Conservation (phyloP, 78 protist genomes). For the Bodo saltans region DNA sequence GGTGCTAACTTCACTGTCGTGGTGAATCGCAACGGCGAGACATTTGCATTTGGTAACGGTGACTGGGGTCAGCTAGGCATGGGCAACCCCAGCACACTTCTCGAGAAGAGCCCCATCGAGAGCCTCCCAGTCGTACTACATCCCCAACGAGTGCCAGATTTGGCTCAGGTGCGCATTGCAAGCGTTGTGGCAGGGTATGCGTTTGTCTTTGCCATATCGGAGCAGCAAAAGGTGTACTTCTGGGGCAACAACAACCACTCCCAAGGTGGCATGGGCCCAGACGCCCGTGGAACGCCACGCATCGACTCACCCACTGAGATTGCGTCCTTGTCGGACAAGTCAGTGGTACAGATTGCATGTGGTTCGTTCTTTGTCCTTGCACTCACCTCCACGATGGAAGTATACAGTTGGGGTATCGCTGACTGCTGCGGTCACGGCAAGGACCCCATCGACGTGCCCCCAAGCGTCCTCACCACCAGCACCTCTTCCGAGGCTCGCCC, state of each 20-base stretch:
- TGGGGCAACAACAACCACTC: neutral
- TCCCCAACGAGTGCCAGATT: no score
- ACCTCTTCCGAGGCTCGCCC: neutral
- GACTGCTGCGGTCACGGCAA: neutral
- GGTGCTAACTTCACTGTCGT: neutral
- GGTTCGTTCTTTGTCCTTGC: neutral
- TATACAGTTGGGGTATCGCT: conserved; percentile 8
- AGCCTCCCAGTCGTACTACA: no score
- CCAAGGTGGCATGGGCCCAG: neutral
- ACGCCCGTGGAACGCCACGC: neutral
- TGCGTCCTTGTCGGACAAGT: neutral
- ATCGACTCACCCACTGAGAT: neutral
- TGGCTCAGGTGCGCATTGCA: neutral
- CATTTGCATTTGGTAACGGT: neutral
- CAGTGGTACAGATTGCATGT: neutral
- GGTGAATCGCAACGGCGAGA: neutral
- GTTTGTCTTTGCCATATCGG: neutral
- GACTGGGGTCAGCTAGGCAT: neutral
- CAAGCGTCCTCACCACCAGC: neutral
- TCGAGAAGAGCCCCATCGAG: no score
- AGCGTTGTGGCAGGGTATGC: neutral
- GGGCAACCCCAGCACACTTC: neutral
- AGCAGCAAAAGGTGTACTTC: neutral
- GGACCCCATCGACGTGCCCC: neutral
- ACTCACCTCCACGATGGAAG: neutral